These are phyloP conservation scores for Lepiota subincarnata DNA, from an alignment of 768 basidiomycete genomes.

Conservation along the genomic window DNA sequence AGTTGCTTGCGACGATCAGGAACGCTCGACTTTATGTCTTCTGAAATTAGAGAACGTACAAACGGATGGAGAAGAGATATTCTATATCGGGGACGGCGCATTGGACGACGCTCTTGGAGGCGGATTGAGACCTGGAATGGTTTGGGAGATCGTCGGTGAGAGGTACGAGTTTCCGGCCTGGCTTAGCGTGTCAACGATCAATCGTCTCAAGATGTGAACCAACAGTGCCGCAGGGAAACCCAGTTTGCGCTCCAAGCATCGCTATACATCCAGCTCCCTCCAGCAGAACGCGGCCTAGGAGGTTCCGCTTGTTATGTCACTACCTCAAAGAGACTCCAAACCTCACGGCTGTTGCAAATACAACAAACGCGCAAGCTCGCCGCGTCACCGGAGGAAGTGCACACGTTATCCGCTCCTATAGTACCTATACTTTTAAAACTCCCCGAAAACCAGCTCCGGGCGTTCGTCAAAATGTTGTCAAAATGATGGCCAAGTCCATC, in stretches of 20 bases:
- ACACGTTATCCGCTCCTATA: conserved; percentile 55
- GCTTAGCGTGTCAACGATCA: background rate
- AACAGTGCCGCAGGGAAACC: conserved; percentile 86
- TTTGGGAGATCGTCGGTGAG: conserved; percentile 89
- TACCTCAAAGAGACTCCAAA: conserved; percentile 65
- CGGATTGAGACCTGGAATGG: conserved; percentile 70
- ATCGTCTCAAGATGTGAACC: too few relatives aligned
- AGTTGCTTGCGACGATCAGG: conserved; percentile 37
- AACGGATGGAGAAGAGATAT: conserved; percentile 37
- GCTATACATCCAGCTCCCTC: conserved; percentile 70
- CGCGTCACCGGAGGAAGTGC: conserved; percentile 53
- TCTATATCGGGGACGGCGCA: conserved; percentile 69
- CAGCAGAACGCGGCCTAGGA: conserved; percentile 47
- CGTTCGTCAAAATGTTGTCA: conserved; percentile 43
- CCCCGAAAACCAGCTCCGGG: conserved; percentile 50
- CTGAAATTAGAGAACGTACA: conserved; percentile 36
- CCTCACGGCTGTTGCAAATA: conserved; percentile 66
- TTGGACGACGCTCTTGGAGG: conserved; percentile 75
- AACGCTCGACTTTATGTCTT: conserved; percentile 30
- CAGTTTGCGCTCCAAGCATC: conserved; percentile 86
- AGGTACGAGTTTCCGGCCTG: conserved; percentile 47
- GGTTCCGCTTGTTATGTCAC: conserved; percentile 79
- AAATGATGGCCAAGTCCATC: conserved; percentile 24
- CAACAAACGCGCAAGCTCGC: conserved; percentile 38
- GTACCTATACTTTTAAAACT: conserved; percentile 52